These are phyloP conservation scores for Coemansia sp. DNA, from an alignment of 371 early-diverging fungal genomes.

Conservation along the genomic window DNA sequence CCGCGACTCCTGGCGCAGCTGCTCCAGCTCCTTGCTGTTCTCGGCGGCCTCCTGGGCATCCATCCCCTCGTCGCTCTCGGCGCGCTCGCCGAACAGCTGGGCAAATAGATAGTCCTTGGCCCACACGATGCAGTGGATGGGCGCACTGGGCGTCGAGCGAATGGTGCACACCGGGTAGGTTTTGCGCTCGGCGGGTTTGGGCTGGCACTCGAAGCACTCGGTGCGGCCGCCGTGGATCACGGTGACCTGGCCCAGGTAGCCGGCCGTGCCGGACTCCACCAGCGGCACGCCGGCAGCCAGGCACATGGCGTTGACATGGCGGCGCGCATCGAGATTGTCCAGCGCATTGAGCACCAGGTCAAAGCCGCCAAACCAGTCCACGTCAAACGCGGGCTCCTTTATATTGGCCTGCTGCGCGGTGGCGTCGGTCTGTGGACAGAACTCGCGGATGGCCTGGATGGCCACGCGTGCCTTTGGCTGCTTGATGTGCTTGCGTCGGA, in stretches of 20 bases:
- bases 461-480: constrained; percentile 81
- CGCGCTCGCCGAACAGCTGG: constrained; percentile 76
- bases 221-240: constrained; percentile 71
- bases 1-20: constrained; percentile 38
- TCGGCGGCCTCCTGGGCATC: constrained; percentile 56
- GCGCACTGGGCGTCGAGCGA: constrained; percentile 91
- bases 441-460: constrained; percentile 48
- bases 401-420: constrained; percentile 81
- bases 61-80: constrained; percentile 59
- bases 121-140: constrained; percentile 99
- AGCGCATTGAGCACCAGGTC: constrained; percentile 97
- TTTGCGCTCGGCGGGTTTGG: constrained; percentile 77
- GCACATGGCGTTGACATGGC: constrained; percentile 97
- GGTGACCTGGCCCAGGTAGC: constrained; percentile 95
- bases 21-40: constrained; percentile 50
- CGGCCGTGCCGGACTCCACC: constrained; percentile 97
- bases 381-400: constrained; percentile 75
- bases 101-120: constrained; percentile 91
- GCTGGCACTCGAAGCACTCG: constrained; percentile 98
- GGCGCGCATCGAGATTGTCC: constrained; percentile 96
- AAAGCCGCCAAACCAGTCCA: constrained; percentile 89
- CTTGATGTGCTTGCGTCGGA: constrained; percentile 89
- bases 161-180: constrained; percentile 98
- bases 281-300: constrained; percentile 84
- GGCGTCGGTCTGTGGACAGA: constrained; percentile 77